Base-by-base conservation (phyloP, 148 eudicot species). In the Silene conica region DNA sequence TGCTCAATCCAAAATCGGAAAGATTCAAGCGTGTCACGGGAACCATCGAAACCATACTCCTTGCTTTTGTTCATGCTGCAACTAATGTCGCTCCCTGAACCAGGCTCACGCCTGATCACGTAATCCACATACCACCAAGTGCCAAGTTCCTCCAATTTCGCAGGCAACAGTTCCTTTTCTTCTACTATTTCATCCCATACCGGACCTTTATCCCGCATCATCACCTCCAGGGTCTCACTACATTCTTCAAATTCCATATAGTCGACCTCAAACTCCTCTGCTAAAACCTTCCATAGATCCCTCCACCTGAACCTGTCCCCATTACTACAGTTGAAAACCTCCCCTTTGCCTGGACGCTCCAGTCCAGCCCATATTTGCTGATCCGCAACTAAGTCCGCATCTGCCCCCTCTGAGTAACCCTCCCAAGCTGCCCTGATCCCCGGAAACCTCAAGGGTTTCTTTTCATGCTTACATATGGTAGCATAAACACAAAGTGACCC, bases 361-460 rank as follows among this genome's bases (percentile, higher is more conserved):
- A 91, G 81, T 1, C 91, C 87, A 0, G 91, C 89, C 96, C 93
- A 91, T 63, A 89, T 87, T 14, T 87, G 89, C 65, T 91, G 97
- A 79, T 91, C 97, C 0, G 97, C 97, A 14, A 89, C 82, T 73
- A 89, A 75, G 70, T 91, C 97, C 0, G 97, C 93, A 77, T 89
- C 97, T 16, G 90, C 90, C 21, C 81, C 86, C 31, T 83, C 89
- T 0, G 86, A 81, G 28, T 84, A 89, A 6, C 85, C 81, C 14
- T 87, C 87, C 97, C 97, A 91, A 0, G 82, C 85, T 2, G 67
- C 83, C 63, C 67, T 78, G 14, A 61, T 75, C 25, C 97, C 93
- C 0, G 97, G 93, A 73, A 89, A 91, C 81, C 65, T 89, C 77
- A 91, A 56, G 0, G 87, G 86, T 6, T 64, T 16, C 12, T 85